Base-by-base conservation (phyloP, 164 flowering plant species). In the Paratinospora sagittata region DNA sequence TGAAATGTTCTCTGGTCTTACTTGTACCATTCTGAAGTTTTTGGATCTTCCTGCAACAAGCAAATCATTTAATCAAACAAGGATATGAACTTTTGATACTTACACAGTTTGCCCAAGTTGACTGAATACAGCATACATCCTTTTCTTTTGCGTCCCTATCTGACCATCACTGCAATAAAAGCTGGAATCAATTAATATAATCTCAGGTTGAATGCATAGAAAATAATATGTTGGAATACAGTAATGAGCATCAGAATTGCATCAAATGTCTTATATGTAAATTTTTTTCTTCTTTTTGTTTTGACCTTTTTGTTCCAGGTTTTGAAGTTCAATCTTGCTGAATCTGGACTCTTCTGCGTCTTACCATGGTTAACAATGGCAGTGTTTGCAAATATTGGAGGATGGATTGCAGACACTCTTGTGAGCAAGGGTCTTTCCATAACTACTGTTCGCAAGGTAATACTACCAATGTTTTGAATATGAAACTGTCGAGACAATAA, bases 341-440 rank as follows among this genome's bases (percentile, higher is more conserved):
- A 95, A 80, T 95, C 98, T 70, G 97, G 97, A 14, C 87, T 95
- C 26, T 74, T 95, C 45, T 90, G 97, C 76, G 98, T 95, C 64
- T 76, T 95, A 77, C 98, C 98, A 75, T 95, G 98, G 98, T 84
- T 95, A 70, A 95, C 98, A 74, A 95, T 95, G 98, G 98, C 98
- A 37, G 80, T 86, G 36, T 92, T 94, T 88, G 98, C 98, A 70
- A 94, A 94, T 74, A 80, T 94, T 37, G 98, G 98, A 80, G 98
- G 98, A 21, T 94, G 98, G 98, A 94, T 94, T 78, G 97, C 98
- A 26, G 98, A 92, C 73, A 85, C 97, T 26, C 97, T 94, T 74
- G 89, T 94, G 55, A 91, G 91, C 89, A 90, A 57, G 85, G 98
- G 98, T 71, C 77, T 92, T 75, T 94, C 98, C 24, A 84, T 92